These are phyloP conservation scores for Polychaeton citri DNA, from an alignment of 2,329 filamentous ascomycete species.

Conservation along the genomic window DNA sequence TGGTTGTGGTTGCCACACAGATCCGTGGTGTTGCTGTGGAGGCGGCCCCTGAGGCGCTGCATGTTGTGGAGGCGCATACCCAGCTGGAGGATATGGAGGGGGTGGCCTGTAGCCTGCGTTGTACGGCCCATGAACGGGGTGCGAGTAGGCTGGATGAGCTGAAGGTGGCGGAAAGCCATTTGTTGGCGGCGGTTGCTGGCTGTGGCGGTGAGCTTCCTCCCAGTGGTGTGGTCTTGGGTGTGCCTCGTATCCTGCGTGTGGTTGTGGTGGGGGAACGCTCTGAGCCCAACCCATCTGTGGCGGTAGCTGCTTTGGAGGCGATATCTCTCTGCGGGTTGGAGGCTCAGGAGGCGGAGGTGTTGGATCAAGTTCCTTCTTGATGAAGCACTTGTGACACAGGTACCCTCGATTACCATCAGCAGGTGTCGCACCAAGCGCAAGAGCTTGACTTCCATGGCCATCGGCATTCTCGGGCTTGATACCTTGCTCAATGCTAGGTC, in stretches of 20 bases:
- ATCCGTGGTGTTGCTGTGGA: neutral
- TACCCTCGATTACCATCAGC: slow-evolving; percentile 16
- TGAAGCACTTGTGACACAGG: slow-evolving; percentile 37
- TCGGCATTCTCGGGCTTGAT: slow-evolving; percentile 10
- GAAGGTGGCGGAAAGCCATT: neutral
- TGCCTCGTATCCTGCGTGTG: neutral
- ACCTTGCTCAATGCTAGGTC: neutral
- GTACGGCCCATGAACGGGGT: neutral
- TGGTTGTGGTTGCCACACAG: slow-evolving; percentile 2
- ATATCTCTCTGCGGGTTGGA: slow-evolving; percentile 8
- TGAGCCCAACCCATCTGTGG: slow-evolving; percentile 12
- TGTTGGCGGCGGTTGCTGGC: neutral
- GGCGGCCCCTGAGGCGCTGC: neutral
- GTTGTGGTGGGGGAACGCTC: slow-evolving; percentile 6
- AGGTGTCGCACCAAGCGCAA: slow-evolving; percentile 1
- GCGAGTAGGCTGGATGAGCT: neutral
- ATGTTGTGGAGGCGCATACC: neutral
- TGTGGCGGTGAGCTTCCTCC: neutral
- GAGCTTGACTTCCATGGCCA: slow-evolving; percentile 8
- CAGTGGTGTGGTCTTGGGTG: neutral
- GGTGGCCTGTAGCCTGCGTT: slow-evolving; percentile 1
- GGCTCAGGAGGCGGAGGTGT: slow-evolving; percentile 14
- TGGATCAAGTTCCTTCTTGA: slow-evolving; percentile 28
- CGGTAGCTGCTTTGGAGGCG: slow-evolving; percentile 14
- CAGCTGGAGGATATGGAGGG: slow-evolving; percentile 2